Percentiles rank a stretch among this genome's conserved stretches.
These are phyloP conservation scores for Choiromyces venosus DNA, from an alignment of 495 filamentous ascomycete species.

Conservation along the genomic window DNA sequence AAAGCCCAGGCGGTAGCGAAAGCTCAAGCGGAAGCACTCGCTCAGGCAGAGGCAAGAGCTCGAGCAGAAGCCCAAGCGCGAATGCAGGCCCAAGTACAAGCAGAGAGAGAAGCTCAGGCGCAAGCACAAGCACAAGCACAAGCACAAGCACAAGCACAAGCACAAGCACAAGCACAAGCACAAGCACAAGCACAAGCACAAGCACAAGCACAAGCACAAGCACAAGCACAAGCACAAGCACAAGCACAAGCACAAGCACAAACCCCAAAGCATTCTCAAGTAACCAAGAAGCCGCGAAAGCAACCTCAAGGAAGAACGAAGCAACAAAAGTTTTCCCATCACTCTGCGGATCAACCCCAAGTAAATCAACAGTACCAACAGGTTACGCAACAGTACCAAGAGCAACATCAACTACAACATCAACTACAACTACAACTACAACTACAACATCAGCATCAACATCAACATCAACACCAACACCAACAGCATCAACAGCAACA, in stretches of 20 bases:
- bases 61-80: background rate
- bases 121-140: conserved; percentile 3
- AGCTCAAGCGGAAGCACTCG: background rate
- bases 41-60: conserved; percentile 4
- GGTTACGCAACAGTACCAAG: too few species aligned
- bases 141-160: conserved; percentile 7
- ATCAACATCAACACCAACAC: background rate
- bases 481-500: background rate
- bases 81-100: background rate
- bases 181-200: conserved; percentile 13
- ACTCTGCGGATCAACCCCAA: background rate
- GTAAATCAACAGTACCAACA: background rate
- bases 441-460: too few species aligned
- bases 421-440: background rate
- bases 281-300: background rate
- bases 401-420: background rate
- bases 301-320: conserved; percentile 4
- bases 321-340: conserved; percentile 1
- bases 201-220: background rate
- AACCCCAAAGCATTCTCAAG: conserved; percentile 7
- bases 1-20: background rate
- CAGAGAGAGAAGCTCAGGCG: conserved; percentile 2
- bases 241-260: conserved; percentile 9
- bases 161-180: conserved; percentile 6
- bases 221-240: background rate